These are phyloP conservation scores for Pythium dissimile DNA, from an alignment of 352 stramenopile genomes.

Conservation along the genomic window DNA sequence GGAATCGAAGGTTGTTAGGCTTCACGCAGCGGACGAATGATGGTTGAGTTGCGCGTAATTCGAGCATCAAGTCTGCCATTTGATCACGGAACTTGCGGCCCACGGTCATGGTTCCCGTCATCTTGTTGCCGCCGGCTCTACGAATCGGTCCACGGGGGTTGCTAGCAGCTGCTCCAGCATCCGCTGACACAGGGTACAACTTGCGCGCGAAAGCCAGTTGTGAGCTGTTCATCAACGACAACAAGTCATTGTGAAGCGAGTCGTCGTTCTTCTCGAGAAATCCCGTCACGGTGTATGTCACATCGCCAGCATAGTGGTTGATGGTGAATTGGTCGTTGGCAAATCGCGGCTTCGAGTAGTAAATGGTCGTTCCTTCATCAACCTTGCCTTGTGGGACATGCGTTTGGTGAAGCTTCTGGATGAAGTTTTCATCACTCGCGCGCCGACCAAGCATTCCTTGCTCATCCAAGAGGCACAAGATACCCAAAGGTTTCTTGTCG, in stretches of 20 bases:
- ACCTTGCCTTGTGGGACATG: constrained; percentile 79
- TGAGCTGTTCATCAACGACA: constrained; percentile 86
- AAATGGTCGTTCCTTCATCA: constrained; percentile 69
- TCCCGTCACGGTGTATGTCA: constrained; percentile 94
- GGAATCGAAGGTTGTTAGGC: constrained; percentile 89
- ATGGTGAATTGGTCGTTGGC: constrained; percentile 95
- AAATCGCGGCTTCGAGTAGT: constrained; percentile 85
- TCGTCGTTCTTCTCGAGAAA: constrained; percentile 99
- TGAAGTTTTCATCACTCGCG: constrained; percentile 90
- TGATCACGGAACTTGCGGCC: constrained; percentile 89
- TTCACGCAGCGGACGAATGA: constrained; percentile 92
- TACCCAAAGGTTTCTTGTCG: constrained; percentile 90
- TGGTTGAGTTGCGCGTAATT: constrained; percentile 76
- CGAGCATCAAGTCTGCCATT: constrained; percentile 85
- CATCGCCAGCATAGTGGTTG: constrained; percentile 95
- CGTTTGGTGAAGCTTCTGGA: constrained; percentile 90
- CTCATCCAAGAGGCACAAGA: constrained; percentile 95
- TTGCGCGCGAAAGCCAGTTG: constrained; percentile 76
- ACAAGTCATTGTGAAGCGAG: constrained; percentile 90
- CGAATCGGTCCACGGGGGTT: constrained; percentile 65
- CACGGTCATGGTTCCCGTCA: constrained; percentile 89
- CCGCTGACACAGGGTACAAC: constrained; percentile 57
- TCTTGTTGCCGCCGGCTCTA: constrained; percentile 75
- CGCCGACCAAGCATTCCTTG: constrained; percentile 91
- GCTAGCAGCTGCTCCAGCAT: constrained; percentile 26